Evolutionary conservation across 2,329 filamentous ascomycete genomes (phyloP).

Genomic region (Xylariaceae sp.): DNA sequence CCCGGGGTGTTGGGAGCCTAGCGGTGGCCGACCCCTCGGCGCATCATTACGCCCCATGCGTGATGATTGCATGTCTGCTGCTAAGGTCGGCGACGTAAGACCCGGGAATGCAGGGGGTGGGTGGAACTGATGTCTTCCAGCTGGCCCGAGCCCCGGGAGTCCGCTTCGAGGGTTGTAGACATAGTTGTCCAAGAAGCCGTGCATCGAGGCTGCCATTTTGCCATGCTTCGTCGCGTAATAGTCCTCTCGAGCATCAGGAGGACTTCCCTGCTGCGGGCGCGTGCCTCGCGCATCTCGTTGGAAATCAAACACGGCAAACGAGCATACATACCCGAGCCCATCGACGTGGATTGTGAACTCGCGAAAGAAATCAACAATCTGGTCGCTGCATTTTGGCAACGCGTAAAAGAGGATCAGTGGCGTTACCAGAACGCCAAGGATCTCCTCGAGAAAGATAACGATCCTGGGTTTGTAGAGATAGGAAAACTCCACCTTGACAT

Average conservation of each 20-base stretch:
- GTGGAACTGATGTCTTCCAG: constrained; percentile 58
- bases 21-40: constrained; percentile 38
- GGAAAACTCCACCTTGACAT: constrained; percentile 87
- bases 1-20: constrained; percentile 32
- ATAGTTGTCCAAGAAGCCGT: constrained; percentile 92
- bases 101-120: constrained; percentile 71
- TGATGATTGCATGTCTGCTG: constrained; percentile 51
- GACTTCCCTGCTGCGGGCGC: constrained; percentile 35
- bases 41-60: constrained; percentile 44
- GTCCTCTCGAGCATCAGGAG: constrained; percentile 72
- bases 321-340: constrained; percentile 91
- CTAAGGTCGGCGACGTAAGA: constrained; percentile 57
- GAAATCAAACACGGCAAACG: constrained; percentile 96
- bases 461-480: constrained; percentile 88
- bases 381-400: constrained; percentile 81
- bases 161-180: constrained; percentile 66
- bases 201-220: constrained; percentile 97
- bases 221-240: constrained; percentile 94
- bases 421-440: constrained; percentile 86
- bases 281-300: constrained; percentile 63
- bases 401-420: constrained; percentile 84
- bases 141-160: constrained; percentile 49
- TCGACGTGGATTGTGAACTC: constrained; percentile 98
- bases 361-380: constrained; percentile 94
- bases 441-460: constrained; percentile 85